Base-by-base conservation (phyloP, 371 early-diverging fungal species). In the Rhizopus arrhizus region DNA sequence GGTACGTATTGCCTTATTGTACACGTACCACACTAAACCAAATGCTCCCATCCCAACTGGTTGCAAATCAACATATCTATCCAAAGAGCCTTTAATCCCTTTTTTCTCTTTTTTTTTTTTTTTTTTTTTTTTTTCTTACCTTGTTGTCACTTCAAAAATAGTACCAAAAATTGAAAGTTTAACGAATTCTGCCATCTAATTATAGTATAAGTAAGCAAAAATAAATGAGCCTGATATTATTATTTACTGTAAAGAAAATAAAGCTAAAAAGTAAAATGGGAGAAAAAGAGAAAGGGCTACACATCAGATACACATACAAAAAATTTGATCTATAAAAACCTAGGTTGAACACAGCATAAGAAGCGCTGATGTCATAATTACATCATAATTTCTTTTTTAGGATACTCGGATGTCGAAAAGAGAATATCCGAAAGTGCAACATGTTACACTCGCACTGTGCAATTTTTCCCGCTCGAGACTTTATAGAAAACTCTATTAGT, bases 41-140 rank as follows among this genome's bases (percentile, higher is more conserved):
- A 96, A 97, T 6, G 96, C 95, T 49, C 97, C 97, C 93, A 96
- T 93, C 48, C 97, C 97, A n/a, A 97, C 91, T 31, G 96, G 95
- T 66, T 95, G 91, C 57, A 95, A 82, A 76, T 94, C 91, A 33
- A 87, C 86, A 81, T 96, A 96, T 79, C 92, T 91, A 62, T 28
- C 41, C 40, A 34, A 43, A 48, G 6, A 13, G 31, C 15, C 16
- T 28, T 22, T 42, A 56, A 36, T 34, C 28, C 10, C 7, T 33
- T 16, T 49, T 42, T 38, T 15, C 42, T 15, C 34, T 40, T 28
- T 28, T 46, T 51, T 29, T 56, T 13, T 36, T 13, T 9, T 22
- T 40, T 35, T 33, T 29, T n/a, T 12, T 29, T 33, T 31, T 33
- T 41, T 13, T 0, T 56, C 69, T 55, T 84, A 89, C 90, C 94